These are phyloP conservation scores for Calophaca sinica DNA, from an alignment of 306 rosid genomes.

Conservation along the genomic window DNA sequence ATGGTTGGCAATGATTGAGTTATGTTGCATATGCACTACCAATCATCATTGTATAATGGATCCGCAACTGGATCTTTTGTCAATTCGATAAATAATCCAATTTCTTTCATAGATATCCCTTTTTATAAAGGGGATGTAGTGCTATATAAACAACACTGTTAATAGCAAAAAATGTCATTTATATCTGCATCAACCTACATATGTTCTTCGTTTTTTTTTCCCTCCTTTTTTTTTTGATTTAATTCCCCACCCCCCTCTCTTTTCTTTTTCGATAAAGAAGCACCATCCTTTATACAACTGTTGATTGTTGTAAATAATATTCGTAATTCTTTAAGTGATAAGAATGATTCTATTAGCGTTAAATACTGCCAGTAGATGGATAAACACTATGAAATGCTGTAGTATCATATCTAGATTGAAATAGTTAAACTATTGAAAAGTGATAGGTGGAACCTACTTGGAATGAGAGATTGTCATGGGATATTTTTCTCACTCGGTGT, in stretches of 20 bases:
- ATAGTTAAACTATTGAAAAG: too few species aligned
- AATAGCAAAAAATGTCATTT: not conserved
- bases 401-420: not conserved
- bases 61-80: not conserved
- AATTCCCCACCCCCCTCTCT: too few species aligned
- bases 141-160: not conserved
- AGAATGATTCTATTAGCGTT: not conserved
- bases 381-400: constrained; percentile 4
- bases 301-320: not conserved
- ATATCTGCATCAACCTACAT: not conserved
- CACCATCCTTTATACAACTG: not conserved
- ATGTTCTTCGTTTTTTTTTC: not conserved
- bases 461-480: too few species aligned
- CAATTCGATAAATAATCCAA: not conserved
- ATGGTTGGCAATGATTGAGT: not conserved
- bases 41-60: constrained; percentile 2
- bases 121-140: not conserved
- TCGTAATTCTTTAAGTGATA: not conserved
- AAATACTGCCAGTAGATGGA: not conserved
- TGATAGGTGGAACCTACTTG: too few species aligned
- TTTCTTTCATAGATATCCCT: not conserved
- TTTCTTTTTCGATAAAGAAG: not conserved
- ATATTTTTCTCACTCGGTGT: too few species aligned
- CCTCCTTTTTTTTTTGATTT: not conserved
- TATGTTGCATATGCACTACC: constrained; percentile 28